phyloP scores from a whole-genome alignment of 768 basidiomycete species.

The Naganishia friedmannii region DNA sequence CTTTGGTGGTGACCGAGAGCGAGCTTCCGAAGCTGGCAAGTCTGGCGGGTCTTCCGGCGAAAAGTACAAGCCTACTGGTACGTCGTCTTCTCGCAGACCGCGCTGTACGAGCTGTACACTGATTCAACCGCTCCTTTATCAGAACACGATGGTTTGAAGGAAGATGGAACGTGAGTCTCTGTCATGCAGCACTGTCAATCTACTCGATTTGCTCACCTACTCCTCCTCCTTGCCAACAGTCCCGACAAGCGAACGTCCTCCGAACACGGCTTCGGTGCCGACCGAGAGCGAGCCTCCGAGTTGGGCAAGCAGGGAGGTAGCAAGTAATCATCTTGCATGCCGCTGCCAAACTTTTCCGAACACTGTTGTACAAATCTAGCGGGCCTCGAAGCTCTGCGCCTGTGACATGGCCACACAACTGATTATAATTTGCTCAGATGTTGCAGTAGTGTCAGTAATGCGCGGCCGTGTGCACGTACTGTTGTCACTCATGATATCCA shows the following conservation, averaged over 20 bases:
- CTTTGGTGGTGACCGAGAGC: conserved; percentile 42
- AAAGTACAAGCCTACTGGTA: conserved; percentile 41
- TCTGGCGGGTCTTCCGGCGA: conserved; percentile 26
- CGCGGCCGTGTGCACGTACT: too few relatives aligned
- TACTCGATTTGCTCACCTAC: not conserved
- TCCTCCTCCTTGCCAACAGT: not conserved
- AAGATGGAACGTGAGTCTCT: conserved; percentile 46
- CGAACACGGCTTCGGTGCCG: conserved; percentile 53
- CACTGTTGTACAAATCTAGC: conserved; percentile 15
- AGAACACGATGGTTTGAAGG: conserved; percentile 46
- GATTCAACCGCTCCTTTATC: not conserved
- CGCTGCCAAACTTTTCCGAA: not conserved
- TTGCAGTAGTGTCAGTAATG: too few relatives aligned
- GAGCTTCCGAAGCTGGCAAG: conserved; percentile 6
- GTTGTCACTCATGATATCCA: too few relatives aligned
- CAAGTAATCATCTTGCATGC: not conserved
- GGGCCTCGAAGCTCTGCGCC: conserved; percentile 11
- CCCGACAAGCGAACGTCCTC: conserved; percentile 52
- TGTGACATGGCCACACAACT: too few relatives aligned
- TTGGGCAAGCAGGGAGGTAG: conserved; percentile 8
- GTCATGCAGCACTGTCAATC: not conserved
- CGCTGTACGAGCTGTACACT: conserved; percentile 44
- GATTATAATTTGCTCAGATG: too few relatives aligned
- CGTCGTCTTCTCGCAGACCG: too few relatives aligned
- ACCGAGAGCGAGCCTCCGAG: conserved; percentile 23